phyloP scores from a whole-genome alignment of 306 rosid species.

The Prunus mume region DNA sequence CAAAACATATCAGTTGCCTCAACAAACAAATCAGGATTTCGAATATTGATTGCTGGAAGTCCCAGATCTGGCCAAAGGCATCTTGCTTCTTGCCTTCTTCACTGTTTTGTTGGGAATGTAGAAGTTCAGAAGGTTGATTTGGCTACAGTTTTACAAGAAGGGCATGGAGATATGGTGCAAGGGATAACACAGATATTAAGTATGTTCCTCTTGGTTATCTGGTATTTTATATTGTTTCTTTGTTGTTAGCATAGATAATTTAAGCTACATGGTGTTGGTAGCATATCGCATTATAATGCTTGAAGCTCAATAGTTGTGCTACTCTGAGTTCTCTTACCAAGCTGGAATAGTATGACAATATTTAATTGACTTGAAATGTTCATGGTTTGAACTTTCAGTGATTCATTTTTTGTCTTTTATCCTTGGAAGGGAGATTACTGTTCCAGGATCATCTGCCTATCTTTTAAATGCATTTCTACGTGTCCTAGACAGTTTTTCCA shows the following conservation, averaged over 20 bases:
- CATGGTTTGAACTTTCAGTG: not conserved
- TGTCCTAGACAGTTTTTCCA: not conserved
- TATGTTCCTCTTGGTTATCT: slow-evolving; percentile 40
- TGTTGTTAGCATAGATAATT: not conserved
- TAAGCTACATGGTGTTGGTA: not conserved
- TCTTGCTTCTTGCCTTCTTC: slow-evolving; percentile 90
- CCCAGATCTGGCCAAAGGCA: slow-evolving; percentile 87
- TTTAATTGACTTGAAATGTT: not conserved
- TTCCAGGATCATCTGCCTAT: not conserved
- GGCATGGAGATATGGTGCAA: slow-evolving; percentile 79
- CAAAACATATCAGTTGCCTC: slow-evolving; percentile 35
- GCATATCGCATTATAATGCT: not conserved
- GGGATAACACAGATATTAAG: slow-evolving; percentile 81
- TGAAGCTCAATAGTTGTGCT: not conserved
- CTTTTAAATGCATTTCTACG: not conserved
- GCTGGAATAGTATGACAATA: not conserved
- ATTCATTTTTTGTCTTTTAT: not conserved
- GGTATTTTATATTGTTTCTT: slow-evolving; percentile 14
- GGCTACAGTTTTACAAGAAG: slow-evolving; percentile 94
- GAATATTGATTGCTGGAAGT: slow-evolving; percentile 73
- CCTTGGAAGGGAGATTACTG: not conserved
- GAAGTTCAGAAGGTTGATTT: slow-evolving; percentile 82
- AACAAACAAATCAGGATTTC: slow-evolving; percentile 58
- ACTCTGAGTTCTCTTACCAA: not conserved
- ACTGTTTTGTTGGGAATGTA: slow-evolving; percentile 72